Conservation (phyloP, 805 yeast species). For the Candida methanosorbosa region DNA sequence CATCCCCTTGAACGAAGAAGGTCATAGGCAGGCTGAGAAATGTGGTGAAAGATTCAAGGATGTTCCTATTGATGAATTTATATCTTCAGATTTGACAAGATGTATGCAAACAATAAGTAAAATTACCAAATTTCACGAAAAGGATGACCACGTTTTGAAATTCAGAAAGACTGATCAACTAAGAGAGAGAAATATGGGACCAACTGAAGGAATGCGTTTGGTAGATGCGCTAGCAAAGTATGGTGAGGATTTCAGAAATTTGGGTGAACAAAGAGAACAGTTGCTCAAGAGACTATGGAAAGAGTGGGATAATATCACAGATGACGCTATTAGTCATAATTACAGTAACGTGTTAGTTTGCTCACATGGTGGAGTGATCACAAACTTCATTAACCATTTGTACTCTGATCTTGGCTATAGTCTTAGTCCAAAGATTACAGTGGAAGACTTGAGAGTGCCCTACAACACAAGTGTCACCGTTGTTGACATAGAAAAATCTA, state of each 20-base stretch:
- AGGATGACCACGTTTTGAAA: slow-evolving; percentile 8
- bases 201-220: slow-evolving; percentile 65
- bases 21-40: slow-evolving; percentile 48
- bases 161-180: slow-evolving; percentile 31
- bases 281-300: slow-evolving; percentile 40
- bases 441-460: slow-evolving; percentile 45
- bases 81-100: slow-evolving; percentile 47
- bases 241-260: slow-evolving; percentile 50
- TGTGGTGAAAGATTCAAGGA: slow-evolving; percentile 38
- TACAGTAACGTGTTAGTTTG: slow-evolving; percentile 49
- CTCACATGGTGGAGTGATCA: slow-evolving; percentile 78
- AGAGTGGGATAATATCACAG: slow-evolving; percentile 36
- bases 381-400: slow-evolving; percentile 47
- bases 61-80: slow-evolving; percentile 34
- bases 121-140: slow-evolving; percentile 24
- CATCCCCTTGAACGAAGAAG: slow-evolving; percentile 53
- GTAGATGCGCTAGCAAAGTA: slow-evolving; percentile 51
- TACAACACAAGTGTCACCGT: slow-evolving; percentile 69
- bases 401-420: slow-evolving; percentile 28
- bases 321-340: slow-evolving; percentile 24
- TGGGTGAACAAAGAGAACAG: slow-evolving; percentile 50
- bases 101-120: slow-evolving; percentile 51
- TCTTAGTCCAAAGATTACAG: slow-evolving; percentile 29
- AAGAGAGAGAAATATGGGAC: slow-evolving; percentile 76
- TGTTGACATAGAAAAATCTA: slow-evolving; percentile 42